phyloP scores from a whole-genome alignment of 306 rosid species.

The Castanea sativa region DNA sequence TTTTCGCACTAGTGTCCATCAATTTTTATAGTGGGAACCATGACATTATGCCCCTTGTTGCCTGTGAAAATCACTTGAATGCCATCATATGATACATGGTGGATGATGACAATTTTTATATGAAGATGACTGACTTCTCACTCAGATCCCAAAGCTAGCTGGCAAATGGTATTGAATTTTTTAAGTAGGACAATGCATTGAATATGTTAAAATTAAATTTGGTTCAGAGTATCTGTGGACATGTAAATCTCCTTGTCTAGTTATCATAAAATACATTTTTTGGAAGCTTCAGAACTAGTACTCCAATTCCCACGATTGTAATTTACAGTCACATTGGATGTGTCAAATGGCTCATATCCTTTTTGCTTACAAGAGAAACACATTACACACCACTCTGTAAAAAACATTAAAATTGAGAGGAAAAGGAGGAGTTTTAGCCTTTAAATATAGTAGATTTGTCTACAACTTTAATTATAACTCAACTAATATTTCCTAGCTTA shows the following conservation, averaged over 20 bases:
- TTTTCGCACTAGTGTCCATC: neutral
- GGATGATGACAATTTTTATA: conserved; percentile 21
- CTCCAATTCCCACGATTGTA: too few species aligned
- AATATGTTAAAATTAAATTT: neutral
- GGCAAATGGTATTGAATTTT: conserved; percentile 33
- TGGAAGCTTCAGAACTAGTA: too few species aligned
- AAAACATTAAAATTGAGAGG: too few species aligned
- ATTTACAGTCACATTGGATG: too few species aligned
- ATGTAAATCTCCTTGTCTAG: neutral
- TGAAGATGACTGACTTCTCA: conserved; percentile 20
- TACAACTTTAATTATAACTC: too few species aligned
- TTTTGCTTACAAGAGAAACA: too few species aligned
- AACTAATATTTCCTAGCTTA: fast-evolving
- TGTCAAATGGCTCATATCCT: too few species aligned
- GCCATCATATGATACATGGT: conserved; percentile 32
- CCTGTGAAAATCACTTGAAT: conserved; percentile 22
- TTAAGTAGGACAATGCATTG: conserved; percentile 11
- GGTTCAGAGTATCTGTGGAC: conserved; percentile 4
- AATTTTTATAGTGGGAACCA: conserved; percentile 38
- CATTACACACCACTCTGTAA: too few species aligned
- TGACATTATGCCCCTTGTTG: conserved; percentile 26
- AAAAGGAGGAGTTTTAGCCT: too few species aligned
- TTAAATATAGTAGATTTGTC: too few species aligned
- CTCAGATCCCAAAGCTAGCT: conserved; percentile 53
- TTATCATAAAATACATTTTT: neutral